Base-by-base conservation (phyloP, 768 basidiomycete species). In the Rhizopogon vinicolor region DNA sequence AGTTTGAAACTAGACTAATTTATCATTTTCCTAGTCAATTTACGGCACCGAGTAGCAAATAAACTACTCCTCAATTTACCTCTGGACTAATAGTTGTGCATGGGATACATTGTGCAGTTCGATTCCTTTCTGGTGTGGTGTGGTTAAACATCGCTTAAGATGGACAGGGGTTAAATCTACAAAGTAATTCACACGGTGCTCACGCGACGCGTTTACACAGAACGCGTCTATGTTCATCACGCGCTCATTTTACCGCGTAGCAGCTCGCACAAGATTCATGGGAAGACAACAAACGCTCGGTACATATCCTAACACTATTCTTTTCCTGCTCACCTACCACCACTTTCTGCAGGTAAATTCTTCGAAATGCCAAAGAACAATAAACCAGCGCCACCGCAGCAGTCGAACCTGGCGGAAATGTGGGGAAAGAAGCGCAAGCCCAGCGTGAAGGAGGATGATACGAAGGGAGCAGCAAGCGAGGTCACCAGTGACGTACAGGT, bases 271-370 rank as follows among this genome's bases (percentile, higher is more conserved):
- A 19, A 54, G 41, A 41, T 18, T 58, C 49, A 91, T 90, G 87
- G 78, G 76, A 51, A 81, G 86, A 65, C 89, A 91, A 69, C 85
- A 85, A 68, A 90, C 89, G 1, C 75, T 91, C 44, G 84, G 88
- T 86, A 56, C 16, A 71, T 49, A 16, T 18, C 7, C 7, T 37
- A 10, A 9, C 2, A 8, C 14, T 5, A 1, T 49, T 19, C 14
- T 22, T 19, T 22, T 35, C 16, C 33, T 25, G 35, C 22, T 54
- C 41, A 40, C 25, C 48, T 31, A 18, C 40, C 35, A 56, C 41
- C 29, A 52, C 22, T 33, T 6, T 10, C 8, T 39, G 8, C 58
- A 92, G 89, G 84, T 39, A 89, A 82, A 64, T 92, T 91, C 59
- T 83, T 91, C 53, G 75, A 78, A 55, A 88, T 91, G 87, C 87